Evolutionary conservation across 176 grass and related monocot species (phyloP).

Genomic region (Saccharum spontaneum): DNA sequence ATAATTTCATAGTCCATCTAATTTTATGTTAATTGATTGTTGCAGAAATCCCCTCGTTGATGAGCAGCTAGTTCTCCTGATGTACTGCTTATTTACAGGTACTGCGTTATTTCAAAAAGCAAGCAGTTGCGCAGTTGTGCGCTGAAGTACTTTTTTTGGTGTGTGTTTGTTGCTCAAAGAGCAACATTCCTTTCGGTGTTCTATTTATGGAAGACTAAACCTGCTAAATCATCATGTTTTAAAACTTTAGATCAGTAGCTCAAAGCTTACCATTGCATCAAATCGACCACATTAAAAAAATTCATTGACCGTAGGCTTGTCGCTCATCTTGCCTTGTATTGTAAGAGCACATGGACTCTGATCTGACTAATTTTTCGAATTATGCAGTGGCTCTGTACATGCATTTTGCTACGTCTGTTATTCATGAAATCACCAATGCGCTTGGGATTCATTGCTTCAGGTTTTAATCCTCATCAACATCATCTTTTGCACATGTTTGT

Average conservation of each 20-base stretch:
- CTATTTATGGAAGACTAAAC: not conserved
- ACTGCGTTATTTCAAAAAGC: slow-evolving; percentile 14
- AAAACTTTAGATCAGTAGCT: slow-evolving; percentile 10
- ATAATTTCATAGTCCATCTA: slow-evolving; percentile 17
- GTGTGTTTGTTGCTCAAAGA: not conserved
- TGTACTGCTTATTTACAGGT: slow-evolving; percentile 93
- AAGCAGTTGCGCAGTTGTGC: not conserved
- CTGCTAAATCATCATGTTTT: slow-evolving; percentile 2
- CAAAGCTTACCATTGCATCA: not conserved
- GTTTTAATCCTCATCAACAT: slow-evolving; percentile 29
- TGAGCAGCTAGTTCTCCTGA: slow-evolving; percentile 83
- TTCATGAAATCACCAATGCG: slow-evolving; percentile 92
- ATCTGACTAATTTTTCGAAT: slow-evolving; percentile 16
- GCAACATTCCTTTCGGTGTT: not conserved
- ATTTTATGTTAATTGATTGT: slow-evolving; percentile 30
- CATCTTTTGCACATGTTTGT: not conserved
- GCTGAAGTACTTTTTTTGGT: not conserved
- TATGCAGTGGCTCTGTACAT: slow-evolving; percentile 82
- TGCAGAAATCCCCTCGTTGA: slow-evolving; percentile 83
- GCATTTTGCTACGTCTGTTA: slow-evolving; percentile 98
- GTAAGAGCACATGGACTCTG: not conserved
- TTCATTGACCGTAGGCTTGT: not conserved
- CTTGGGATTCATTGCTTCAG: slow-evolving; percentile 98
- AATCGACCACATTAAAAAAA: not conserved
- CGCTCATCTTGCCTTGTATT: not conserved